Evolutionary conservation across 2,329 filamentous ascomycete species (phyloP).

Genomic region (Ascochyta lentis): DNA sequence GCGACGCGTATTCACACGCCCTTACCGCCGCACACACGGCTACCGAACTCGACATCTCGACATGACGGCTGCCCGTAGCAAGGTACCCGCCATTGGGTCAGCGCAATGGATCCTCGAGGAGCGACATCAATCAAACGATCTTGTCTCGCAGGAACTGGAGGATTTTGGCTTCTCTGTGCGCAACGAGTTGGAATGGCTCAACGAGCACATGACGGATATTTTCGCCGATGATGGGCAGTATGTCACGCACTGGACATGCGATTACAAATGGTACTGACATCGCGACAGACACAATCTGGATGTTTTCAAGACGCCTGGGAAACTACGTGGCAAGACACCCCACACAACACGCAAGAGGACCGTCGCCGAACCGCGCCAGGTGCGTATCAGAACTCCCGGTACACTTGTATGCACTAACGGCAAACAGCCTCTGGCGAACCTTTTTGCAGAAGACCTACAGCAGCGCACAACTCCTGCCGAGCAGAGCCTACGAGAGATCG

Average conservation of each 20-base stretch:
- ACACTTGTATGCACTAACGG: constrained; percentile 28
- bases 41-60: constrained; percentile 30
- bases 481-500: constrained; percentile 57
- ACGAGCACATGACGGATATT: constrained; percentile 97
- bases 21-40: constrained; percentile 4
- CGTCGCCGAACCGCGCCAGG: constrained; percentile 64
- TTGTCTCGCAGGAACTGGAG: constrained; percentile 82
- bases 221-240: constrained; percentile 88
- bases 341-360: constrained; percentile 69
- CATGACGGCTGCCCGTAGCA: constrained; percentile 45
- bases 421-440: constrained; percentile 56
- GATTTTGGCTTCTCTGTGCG: constrained; percentile 91
- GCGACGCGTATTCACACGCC: constrained; percentile 33
- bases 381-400: constrained; percentile 63
- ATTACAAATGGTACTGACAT: constrained; percentile 32
- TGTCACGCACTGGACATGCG: constrained; percentile 47
- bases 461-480: constrained; percentile 60
- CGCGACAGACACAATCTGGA: constrained; percentile 79
- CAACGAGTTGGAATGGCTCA: constrained; percentile 97
- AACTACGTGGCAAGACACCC: constrained; percentile 81
- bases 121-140: constrained; percentile 75
- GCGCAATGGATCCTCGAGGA: constrained; percentile 86
- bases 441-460: constrained; percentile 54
- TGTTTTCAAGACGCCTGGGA: constrained; percentile 93
- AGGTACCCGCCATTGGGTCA: constrained; percentile 71